Conservation (phyloP, 495 filamentous ascomycete genomes). For the Wilcoxina mikolae region DNA sequence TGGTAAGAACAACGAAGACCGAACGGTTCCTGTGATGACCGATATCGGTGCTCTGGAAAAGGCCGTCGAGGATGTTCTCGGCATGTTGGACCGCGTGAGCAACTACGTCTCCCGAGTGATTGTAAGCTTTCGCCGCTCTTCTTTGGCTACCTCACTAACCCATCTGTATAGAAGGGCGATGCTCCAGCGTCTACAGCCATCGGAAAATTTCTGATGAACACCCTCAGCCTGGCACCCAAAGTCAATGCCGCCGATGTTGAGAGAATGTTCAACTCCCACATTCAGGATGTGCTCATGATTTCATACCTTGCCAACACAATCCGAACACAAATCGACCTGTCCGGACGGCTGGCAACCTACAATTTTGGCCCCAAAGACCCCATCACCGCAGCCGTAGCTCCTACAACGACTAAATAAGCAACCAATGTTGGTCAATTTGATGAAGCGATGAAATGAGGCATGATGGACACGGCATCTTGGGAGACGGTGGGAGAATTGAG, state of each 20-base stretch:
- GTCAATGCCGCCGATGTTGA: conserved; percentile 80
- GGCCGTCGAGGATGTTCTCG: conserved; percentile 67
- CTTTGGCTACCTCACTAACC: background rate
- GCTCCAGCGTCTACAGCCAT: conserved; percentile 61
- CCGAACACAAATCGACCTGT: conserved; percentile 95
- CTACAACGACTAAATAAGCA: background rate
- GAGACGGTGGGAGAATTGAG: background rate
- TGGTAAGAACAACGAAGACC: conserved; percentile 63
- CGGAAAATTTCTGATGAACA: conserved; percentile 86
- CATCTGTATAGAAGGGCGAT: conserved; percentile 38
- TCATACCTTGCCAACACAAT: conserved; percentile 97
- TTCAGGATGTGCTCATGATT: conserved; percentile 94
- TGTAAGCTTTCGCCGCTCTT: conserved; percentile 29
- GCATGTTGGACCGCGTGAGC: conserved; percentile 75
- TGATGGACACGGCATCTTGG: background rate
- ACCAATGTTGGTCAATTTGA: background rate
- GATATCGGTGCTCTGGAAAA: conserved; percentile 80
- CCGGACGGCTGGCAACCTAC: conserved; percentile 79
- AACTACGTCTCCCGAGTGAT: conserved; percentile 78
- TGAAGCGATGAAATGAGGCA: background rate
- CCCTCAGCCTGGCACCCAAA: conserved; percentile 82
- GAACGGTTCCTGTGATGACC: conserved; percentile 53
- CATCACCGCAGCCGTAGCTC: background rate
- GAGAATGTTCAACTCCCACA: conserved; percentile 96
- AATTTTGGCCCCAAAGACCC: conserved; percentile 48